phyloP scores from a whole-genome alignment of 306 rosid species.

The Abrus pulchellus region DNA sequence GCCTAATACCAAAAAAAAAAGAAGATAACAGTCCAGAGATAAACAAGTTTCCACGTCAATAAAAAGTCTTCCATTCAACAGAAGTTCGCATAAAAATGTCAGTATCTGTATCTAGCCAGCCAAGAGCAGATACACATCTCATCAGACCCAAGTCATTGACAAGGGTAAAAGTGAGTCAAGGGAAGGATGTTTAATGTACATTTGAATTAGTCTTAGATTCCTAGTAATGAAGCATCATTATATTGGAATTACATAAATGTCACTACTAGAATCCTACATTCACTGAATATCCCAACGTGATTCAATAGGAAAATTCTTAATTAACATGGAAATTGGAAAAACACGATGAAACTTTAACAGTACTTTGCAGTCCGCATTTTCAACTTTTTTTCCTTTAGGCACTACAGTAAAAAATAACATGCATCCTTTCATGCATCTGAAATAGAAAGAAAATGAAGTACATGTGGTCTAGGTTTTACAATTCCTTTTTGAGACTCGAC shows the following conservation, averaged over 20 bases:
- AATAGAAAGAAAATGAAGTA: slow-evolving; percentile 22
- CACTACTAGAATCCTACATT: neutral
- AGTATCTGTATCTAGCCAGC: neutral
- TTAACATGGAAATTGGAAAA: neutral
- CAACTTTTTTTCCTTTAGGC: slow-evolving; percentile 7
- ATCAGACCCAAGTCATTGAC: slow-evolving; percentile 17
- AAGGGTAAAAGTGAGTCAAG: neutral
- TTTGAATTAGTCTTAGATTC: neutral
- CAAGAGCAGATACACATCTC: slow-evolving; percentile 1
- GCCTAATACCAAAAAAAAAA: too few species aligned
- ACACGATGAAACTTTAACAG: slow-evolving; percentile 5
- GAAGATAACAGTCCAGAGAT: neutral
- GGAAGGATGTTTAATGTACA: slow-evolving; percentile 1
- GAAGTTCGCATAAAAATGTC: neutral
- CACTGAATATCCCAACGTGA: neutral
- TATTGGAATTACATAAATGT: slow-evolving; percentile 4
- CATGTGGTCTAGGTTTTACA: slow-evolving; percentile 17
- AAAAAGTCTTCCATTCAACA: neutral
- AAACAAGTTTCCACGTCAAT: slow-evolving; percentile 18
- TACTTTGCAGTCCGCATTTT: neutral
- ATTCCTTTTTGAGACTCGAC: slow-evolving; percentile 28
- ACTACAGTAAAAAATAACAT: neutral
- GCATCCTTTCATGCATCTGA: neutral
- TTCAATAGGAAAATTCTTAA: slow-evolving; percentile 11
- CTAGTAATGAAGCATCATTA: neutral